Evolutionary conservation across 306 rosid genomes (phyloP).

Genomic region (Dalbergia cultrata): DNA sequence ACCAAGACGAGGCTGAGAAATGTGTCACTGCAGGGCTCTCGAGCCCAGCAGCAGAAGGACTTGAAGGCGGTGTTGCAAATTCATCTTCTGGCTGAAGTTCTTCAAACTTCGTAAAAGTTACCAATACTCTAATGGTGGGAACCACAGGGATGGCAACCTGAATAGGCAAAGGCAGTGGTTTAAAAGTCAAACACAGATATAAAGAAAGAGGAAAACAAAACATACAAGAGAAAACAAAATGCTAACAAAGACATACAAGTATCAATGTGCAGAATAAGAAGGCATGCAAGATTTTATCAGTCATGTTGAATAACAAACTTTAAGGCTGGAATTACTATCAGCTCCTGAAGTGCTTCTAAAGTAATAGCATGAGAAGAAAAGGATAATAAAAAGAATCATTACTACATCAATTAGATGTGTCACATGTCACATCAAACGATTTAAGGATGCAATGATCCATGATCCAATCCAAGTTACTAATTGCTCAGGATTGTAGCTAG

Average conservation of each 20-base stretch:
- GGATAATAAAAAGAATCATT: slow-evolving; percentile 3
- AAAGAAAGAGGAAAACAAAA: neutral
- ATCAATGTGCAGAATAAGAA: neutral
- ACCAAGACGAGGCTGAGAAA: slow-evolving; percentile 81
- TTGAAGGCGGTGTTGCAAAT: slow-evolving; percentile 86
- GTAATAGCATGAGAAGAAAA: slow-evolving; percentile 33
- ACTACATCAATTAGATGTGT: neutral
- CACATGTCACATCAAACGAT: too few relatives aligned
- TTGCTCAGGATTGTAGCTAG: neutral
- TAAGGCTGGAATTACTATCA: neutral
- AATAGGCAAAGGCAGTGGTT: slow-evolving; percentile 31
- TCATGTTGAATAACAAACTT: slow-evolving; percentile 13
- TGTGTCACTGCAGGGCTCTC: slow-evolving; percentile 69
- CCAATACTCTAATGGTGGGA: slow-evolving; percentile 93
- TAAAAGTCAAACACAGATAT: neutral
- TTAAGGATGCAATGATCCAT: slow-evolving; percentile 2
- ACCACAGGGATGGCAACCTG: slow-evolving; percentile 99
- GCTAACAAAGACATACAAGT: neutral
- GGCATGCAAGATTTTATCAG: slow-evolving; percentile 1
- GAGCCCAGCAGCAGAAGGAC: slow-evolving; percentile 70
- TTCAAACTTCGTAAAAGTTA: slow-evolving; percentile 93
- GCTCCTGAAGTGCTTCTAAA: neutral
- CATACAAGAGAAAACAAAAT: neutral
- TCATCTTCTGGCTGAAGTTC: slow-evolving; percentile 85
- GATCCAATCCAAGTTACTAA: neutral